phyloP scores from a whole-genome alignment of 1,284 basidiomycete genomes.

The Fomes fomentarius region DNA sequence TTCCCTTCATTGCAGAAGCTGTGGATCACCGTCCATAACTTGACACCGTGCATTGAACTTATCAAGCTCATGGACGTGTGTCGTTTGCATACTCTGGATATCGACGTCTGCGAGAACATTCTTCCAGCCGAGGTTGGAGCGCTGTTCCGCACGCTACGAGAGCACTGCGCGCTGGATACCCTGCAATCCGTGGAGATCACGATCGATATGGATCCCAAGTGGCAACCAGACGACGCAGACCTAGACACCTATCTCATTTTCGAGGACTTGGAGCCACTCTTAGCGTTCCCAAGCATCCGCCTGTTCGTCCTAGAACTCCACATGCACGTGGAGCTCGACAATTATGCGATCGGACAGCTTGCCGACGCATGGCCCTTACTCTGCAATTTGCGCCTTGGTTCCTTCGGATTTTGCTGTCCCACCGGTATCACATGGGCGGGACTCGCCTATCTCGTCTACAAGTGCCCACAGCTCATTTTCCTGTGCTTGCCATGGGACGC shows the following conservation, averaged over 20 bases:
- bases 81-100: background rate
- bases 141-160: background rate
- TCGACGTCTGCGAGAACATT: background rate
- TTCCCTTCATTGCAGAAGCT: background rate
- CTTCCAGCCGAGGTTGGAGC: background rate
- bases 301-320: background rate
- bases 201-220: background rate
- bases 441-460: background rate
- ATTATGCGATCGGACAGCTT: background rate
- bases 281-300: background rate
- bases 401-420: background rate
- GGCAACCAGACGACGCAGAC: background rate
- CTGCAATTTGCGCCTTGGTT: background rate
- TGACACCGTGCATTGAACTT: background rate
- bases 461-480: background rate
- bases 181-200: background rate
- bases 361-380: background rate
- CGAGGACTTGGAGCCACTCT: background rate
- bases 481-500: background rate
- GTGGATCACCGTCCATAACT: background rate
- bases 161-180: background rate
- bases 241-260: background rate
- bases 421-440: background rate
- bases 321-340: background rate
- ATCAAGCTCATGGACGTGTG: background rate